Evolutionary conservation across 768 basidiomycete species (phyloP).

Genomic region (Agrocybe pediades): DNA sequence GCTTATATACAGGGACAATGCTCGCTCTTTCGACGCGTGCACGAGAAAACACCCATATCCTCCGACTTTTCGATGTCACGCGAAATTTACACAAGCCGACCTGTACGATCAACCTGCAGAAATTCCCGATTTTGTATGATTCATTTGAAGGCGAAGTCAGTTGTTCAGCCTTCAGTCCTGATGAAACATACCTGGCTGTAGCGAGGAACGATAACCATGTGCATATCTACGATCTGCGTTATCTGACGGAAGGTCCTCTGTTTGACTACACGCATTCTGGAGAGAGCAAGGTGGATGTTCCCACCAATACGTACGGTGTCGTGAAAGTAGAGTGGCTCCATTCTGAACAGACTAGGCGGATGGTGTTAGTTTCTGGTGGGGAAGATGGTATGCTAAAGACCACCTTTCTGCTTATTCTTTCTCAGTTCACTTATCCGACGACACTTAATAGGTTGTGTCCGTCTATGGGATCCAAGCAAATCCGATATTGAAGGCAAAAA

Average conservation of each 20-base stretch:
- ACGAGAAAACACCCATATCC: slow-evolving; percentile 26
- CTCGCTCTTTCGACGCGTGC: slow-evolving; percentile 37
- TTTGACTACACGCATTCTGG: slow-evolving; percentile 49
- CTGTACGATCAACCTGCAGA: slow-evolving; percentile 33
- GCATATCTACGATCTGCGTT: slow-evolving; percentile 67
- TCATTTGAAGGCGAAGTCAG: slow-evolving; percentile 46
- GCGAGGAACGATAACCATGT: slow-evolving; percentile 59
- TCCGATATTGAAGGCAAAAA: slow-evolving; percentile 39
- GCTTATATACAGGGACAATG: slow-evolving; percentile 23
- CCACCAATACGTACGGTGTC: slow-evolving; percentile 45
- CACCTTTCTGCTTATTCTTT: neutral
- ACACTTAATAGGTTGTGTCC: slow-evolving; percentile 56
- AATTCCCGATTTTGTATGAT: slow-evolving; percentile 26
- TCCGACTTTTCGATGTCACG: slow-evolving; percentile 57
- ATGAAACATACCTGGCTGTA: slow-evolving; percentile 60
- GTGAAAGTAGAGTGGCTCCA: slow-evolving; percentile 57
- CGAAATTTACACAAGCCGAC: slow-evolving; percentile 28
- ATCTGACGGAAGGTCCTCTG: slow-evolving; percentile 45
- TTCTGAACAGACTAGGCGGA: slow-evolving; percentile 30
- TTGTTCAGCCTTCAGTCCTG: slow-evolving; percentile 55
- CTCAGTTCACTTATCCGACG: neutral
- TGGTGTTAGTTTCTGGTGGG: slow-evolving; percentile 60
- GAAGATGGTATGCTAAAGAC: slow-evolving; percentile 52
- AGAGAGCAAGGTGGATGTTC: slow-evolving; percentile 31
- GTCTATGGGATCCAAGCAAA: slow-evolving; percentile 63